Percentiles rank a stretch among this genome's conserved stretches.
These are phyloP conservation scores for Chrysochromulina tobinii DNA, from an alignment of 78 protist species.

Conservation along the genomic window DNA sequence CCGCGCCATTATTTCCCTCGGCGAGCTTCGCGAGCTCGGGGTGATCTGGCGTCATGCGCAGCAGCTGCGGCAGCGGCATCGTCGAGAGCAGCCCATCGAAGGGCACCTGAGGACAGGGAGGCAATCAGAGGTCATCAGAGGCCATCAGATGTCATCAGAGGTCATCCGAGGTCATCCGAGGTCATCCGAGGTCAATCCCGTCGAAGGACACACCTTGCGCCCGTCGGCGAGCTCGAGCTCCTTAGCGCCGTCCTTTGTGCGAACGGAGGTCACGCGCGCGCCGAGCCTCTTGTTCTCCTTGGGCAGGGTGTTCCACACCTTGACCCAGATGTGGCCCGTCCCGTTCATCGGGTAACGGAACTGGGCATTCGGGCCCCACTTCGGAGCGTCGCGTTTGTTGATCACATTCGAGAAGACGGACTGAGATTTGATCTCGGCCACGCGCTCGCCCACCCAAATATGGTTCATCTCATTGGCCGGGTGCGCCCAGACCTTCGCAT, in stretches of 20 bases:
- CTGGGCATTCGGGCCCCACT: conserved; percentile 43
- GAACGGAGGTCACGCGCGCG: not conserved
- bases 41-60: not conserved
- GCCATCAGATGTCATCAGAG: too few species aligned
- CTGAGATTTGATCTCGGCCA: conserved; percentile 9
- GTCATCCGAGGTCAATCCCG: too few species aligned
- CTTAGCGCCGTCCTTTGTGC: not conserved
- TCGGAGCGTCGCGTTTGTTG: not conserved
- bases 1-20: conserved; percentile 5
- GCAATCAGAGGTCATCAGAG: not conserved
- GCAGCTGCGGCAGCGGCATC: conserved; percentile 11
- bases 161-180: too few species aligned
- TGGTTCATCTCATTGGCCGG: conserved; percentile 28
- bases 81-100: conserved; percentile 39
- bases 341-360: conserved; percentile 42
- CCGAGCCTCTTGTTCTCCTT: not conserved
- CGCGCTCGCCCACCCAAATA: conserved; percentile 50
- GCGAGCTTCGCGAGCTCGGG: conserved; percentile 4
- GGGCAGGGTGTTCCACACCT: not conserved
- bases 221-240: not conserved
- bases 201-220: not conserved
- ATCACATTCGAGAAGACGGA: conserved; percentile 12
- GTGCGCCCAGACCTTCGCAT: conserved; percentile 48
- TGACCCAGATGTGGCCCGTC: conserved; percentile 21
- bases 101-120: not conserved